A percentile compares a stretch with the other conserved stretches of the same genome.
These are phyloP conservation scores for Camelina hispida DNA, from an alignment of 345 rosid species.

Conservation along the genomic window DNA sequence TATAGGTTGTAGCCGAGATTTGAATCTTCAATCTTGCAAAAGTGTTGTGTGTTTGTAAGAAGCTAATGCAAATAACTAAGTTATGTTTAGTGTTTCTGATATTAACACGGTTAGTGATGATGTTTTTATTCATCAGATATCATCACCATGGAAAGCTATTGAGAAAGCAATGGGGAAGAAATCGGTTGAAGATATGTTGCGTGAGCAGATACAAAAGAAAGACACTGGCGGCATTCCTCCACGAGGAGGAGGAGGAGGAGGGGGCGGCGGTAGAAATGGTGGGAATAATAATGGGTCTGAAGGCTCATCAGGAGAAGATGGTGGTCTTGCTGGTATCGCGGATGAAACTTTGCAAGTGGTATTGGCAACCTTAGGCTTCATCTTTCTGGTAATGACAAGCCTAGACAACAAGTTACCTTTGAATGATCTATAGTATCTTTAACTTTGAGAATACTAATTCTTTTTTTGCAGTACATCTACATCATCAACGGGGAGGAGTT, in stretches of 20 bases:
- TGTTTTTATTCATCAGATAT: constrained; percentile 46
- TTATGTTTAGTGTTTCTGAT: constrained; percentile 15
- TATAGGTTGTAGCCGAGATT: not conserved
- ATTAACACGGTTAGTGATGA: constrained; percentile 1
- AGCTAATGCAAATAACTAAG: not conserved
- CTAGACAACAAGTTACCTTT: constrained; percentile 12
- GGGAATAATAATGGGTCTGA: constrained; percentile 40
- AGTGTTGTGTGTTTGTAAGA: constrained; percentile 2
- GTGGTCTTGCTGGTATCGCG: constrained; percentile 44
- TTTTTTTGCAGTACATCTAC: constrained; percentile 58
- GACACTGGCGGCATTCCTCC: constrained; percentile 52
- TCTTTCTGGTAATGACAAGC: constrained; percentile 53
- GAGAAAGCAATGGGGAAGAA: constrained; percentile 51
- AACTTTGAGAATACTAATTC: not conserved
- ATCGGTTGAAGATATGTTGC: constrained; percentile 61
- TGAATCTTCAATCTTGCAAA: not conserved
- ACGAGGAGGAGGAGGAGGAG: constrained; percentile 41
- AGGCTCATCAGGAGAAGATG: constrained; percentile 51
- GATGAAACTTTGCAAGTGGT: constrained; percentile 65
- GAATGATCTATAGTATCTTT: not conserved
- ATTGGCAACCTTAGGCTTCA: constrained; percentile 66
- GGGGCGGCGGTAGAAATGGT: constrained; percentile 44
- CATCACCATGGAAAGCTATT: constrained; percentile 53
- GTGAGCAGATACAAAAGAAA: constrained; percentile 57
- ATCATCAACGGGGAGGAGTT: constrained; percentile 71